Percentiles rank a stretch among this genome's conserved stretches.
phyloP scores from a whole-genome alignment of 352 stramenopile species.

The Blastocystis sp. region DNA sequence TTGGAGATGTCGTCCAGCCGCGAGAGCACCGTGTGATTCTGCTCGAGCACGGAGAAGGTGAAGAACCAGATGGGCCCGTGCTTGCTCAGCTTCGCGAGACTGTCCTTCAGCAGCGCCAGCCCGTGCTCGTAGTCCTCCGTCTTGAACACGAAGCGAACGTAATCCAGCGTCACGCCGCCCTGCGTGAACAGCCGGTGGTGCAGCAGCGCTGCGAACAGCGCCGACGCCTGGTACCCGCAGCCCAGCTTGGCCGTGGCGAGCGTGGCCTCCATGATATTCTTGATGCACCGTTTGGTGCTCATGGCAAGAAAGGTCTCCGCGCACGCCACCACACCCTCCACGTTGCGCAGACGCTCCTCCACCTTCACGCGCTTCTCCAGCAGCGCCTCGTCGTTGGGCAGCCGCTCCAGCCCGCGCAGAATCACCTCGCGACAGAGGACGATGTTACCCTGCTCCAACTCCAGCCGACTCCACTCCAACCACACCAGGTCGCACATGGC shows the following conservation, averaged over 20 bases:
- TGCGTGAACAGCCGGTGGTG: slow-evolving; percentile 6
- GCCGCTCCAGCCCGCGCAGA: not conserved
- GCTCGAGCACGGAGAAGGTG: slow-evolving; percentile 43
- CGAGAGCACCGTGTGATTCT: slow-evolving; percentile 12
- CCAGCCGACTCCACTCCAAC: slow-evolving; percentile 24
- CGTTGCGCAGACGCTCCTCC: slow-evolving; percentile 16
- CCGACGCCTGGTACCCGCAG: not conserved
- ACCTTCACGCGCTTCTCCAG: slow-evolving; percentile 1
- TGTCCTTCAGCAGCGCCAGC: not conserved
- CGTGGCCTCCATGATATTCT: slow-evolving; percentile 36
- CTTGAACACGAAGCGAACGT: slow-evolving; percentile 43
- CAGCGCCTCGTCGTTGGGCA: slow-evolving; percentile 12
- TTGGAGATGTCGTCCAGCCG: slow-evolving; percentile 1
- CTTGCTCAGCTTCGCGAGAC: slow-evolving; percentile 9
- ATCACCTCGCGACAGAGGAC: not conserved
- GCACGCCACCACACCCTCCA: not conserved
- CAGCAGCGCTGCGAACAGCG: slow-evolving; percentile 31
- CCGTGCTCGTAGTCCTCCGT: slow-evolving; percentile 7
- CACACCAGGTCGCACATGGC: slow-evolving; percentile 5
- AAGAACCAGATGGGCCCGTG: slow-evolving; percentile 58
- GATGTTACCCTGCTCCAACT: slow-evolving; percentile 32
- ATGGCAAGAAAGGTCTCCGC: not conserved
- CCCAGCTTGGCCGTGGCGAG: slow-evolving; percentile 37
- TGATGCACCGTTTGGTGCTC: slow-evolving; percentile 18
- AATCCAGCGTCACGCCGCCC: slow-evolving; percentile 8